Conservation (phyloP, 495 filamentous ascomycete genomes). For the Xylaria scruposa region DNA sequence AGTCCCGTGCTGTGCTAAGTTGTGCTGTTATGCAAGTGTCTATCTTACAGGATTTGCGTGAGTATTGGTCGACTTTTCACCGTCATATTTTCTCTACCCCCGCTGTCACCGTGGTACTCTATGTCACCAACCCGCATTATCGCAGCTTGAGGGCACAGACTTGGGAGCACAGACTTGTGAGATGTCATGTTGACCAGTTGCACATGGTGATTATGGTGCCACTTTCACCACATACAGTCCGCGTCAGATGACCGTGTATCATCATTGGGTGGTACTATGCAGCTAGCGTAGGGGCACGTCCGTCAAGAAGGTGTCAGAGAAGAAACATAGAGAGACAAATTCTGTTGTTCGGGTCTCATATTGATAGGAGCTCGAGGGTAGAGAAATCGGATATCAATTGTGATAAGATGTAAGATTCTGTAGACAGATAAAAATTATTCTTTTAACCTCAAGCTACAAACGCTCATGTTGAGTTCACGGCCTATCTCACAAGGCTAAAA, state of each 20-base stretch:
- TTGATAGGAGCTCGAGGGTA: neutral
- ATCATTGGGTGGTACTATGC: neutral
- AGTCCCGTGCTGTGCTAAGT: neutral
- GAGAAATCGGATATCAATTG: neutral
- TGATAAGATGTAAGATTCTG: neutral
- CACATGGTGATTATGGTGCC: neutral
- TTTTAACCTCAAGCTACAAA: neutral
- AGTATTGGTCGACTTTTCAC: neutral
- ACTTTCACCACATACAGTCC: constrained; percentile 16
- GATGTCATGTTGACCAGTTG: neutral
- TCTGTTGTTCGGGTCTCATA: neutral
- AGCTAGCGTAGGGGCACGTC: neutral
- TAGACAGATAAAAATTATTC: neutral
- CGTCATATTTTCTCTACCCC: neutral
- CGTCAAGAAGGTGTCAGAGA: neutral
- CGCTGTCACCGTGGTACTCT: constrained; percentile 2
- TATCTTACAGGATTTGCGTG: constrained; percentile 8
- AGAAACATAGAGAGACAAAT: neutral
- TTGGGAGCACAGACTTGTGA: neutral
- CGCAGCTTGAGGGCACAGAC: neutral
- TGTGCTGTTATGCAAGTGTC: constrained; percentile 6
- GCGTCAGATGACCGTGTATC: constrained; percentile 18
- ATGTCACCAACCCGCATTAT: neutral
- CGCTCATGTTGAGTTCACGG: neutral
- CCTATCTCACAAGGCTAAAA: neutral